phyloP scores from a whole-genome alignment of 2,329 filamentous ascomycete genomes.

The Penicillium decumbens region DNA sequence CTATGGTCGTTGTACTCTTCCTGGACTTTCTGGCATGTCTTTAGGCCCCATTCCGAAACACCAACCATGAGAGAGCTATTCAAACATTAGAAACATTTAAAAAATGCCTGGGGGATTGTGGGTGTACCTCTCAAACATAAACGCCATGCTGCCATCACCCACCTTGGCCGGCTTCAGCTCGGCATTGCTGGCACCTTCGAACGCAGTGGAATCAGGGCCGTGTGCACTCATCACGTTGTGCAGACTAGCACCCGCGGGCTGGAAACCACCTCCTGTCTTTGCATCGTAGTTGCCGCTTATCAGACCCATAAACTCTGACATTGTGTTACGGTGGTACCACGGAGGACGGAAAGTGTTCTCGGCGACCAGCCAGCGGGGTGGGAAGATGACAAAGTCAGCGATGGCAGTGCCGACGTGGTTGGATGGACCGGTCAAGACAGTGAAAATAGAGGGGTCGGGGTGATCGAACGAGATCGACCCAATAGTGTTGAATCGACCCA shows the following conservation, averaged over 20 bases:
- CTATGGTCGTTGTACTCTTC: constrained; percentile 73
- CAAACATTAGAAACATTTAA: constrained; percentile 37
- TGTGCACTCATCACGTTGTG: constrained; percentile 71
- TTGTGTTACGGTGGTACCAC: constrained; percentile 62
- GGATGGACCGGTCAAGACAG: constrained; percentile 57
- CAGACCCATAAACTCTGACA: constrained; percentile 63
- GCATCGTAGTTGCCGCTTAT: constrained; percentile 60
- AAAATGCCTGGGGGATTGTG: no score
- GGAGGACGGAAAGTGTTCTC: constrained; percentile 58
- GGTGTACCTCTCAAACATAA: constrained; percentile 58
- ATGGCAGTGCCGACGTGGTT: constrained; percentile 58
- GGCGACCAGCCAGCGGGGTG: constrained; percentile 59
- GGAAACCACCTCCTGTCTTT: constrained; percentile 54
- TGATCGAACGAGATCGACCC: constrained; percentile 71
- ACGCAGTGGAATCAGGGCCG: constrained; percentile 54
- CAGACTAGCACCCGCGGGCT: constrained; percentile 57
- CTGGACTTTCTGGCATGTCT: constrained; percentile 66
- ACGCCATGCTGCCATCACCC: constrained; percentile 58
- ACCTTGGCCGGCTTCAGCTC: constrained; percentile 55
- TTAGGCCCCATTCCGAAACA: constrained; percentile 68
- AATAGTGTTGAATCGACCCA: constrained; percentile 70
- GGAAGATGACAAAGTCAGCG: constrained; percentile 63
- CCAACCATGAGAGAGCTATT: constrained; percentile 61
- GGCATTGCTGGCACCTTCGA: constrained; percentile 52
- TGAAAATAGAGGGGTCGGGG: constrained; percentile 74